These are phyloP conservation scores for Heimioporus sp. DNA, from an alignment of 768 basidiomycete species.

Conservation along the genomic window DNA sequence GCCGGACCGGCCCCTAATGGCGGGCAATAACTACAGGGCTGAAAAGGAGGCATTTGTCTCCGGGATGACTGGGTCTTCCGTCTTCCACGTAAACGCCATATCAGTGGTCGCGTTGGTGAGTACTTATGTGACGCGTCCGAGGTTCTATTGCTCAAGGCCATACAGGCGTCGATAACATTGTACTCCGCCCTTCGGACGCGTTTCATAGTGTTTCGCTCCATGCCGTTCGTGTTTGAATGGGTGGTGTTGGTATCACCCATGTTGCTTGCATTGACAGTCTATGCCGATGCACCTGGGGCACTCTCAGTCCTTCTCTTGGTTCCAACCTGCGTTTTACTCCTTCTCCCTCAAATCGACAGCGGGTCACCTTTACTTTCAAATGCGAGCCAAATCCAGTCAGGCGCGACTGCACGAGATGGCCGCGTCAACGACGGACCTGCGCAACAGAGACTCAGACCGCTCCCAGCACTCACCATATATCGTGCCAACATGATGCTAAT, in stretches of 20 bases:
- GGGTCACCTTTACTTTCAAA: slow-evolving; percentile 56
- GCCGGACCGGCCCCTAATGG: background rate
- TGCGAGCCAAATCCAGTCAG: slow-evolving; percentile 3
- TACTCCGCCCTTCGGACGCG: slow-evolving; percentile 60
- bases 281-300: slow-evolving; percentile 53
- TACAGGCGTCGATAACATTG: slow-evolving; percentile 68
- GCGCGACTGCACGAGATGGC: background rate
- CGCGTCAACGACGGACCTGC: background rate
- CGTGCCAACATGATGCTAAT: slow-evolving; percentile 94
- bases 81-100: slow-evolving; percentile 66
- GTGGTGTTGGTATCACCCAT: slow-evolving; percentile 69
- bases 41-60: slow-evolving; percentile 85
- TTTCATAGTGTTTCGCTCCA: slow-evolving; percentile 34
- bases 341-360: slow-evolving; percentile 39
- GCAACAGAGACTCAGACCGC: slow-evolving; percentile 31
- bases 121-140: slow-evolving; percentile 8
- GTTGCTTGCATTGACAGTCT: slow-evolving; percentile 78
- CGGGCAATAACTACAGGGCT: slow-evolving; percentile 54
- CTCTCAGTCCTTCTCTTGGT: slow-evolving; percentile 51
- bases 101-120: slow-evolving; percentile 65
- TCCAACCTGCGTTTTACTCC: slow-evolving; percentile 44
- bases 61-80: slow-evolving; percentile 65
- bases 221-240: slow-evolving; percentile 54
- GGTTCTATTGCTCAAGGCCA: slow-evolving; percentile 16
- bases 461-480: slow-evolving; percentile 83